Evolutionary conservation across 2,329 filamentous ascomycete genomes (phyloP).

Genomic region (Fusarium sulawesiense): DNA sequence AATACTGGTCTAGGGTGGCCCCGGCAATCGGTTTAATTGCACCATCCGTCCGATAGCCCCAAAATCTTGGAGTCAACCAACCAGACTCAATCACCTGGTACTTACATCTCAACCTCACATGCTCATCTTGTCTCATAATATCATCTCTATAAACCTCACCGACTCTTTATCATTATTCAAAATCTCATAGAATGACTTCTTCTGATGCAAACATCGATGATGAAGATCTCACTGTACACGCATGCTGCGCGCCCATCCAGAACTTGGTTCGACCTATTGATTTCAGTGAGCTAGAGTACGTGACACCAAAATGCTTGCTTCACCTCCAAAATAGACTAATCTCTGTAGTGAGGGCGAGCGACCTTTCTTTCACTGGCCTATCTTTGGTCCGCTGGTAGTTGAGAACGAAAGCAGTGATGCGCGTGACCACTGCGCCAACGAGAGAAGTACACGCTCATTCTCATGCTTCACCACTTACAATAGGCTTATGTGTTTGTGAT

Average conservation of each 20-base stretch:
- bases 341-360: slow-evolving; percentile 1
- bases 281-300: slow-evolving; percentile 56
- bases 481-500: not conserved
- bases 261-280: slow-evolving; percentile 58
- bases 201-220: slow-evolving; percentile 43
- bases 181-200: slow-evolving; percentile 28
- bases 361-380: slow-evolving; percentile 57
- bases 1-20: slow-evolving; percentile 13
- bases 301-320: not conserved
- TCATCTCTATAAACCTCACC: not conserved
- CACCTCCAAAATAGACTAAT: not conserved
- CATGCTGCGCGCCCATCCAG: slow-evolving; percentile 55
- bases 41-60: slow-evolving; percentile 30
- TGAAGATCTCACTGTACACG: slow-evolving; percentile 50
- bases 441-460: slow-evolving; percentile 66
- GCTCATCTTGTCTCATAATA: slow-evolving; percentile 1
- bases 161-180: not conserved
- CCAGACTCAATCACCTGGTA: slow-evolving; percentile 11
- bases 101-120: slow-evolving; percentile 23
- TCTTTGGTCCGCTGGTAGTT: slow-evolving; percentile 76
- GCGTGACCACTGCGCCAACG: slow-evolving; percentile 82
- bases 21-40: slow-evolving; percentile 28
- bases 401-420: slow-evolving; percentile 80
- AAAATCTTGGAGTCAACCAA: slow-evolving; percentile 15
- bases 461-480: not conserved